Conservation (phyloP, 768 basidiomycete species). For the Strobilomyces dryophilus region DNA sequence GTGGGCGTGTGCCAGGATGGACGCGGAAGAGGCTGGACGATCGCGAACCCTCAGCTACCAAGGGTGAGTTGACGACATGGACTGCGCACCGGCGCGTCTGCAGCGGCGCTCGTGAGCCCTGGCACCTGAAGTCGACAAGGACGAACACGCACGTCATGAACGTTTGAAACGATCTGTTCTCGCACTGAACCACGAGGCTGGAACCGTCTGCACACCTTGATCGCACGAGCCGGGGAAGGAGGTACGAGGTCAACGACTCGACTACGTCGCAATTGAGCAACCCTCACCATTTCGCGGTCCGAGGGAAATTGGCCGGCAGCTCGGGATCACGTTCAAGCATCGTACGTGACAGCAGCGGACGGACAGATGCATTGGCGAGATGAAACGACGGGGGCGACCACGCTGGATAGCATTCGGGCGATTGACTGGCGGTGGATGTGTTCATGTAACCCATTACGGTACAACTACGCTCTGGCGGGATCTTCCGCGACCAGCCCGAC, state of each 20-base stretch:
- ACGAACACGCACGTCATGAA: slow-evolving; percentile 39
- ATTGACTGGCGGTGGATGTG: neutral
- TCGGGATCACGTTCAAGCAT: slow-evolving; percentile 21
- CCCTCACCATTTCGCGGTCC: slow-evolving; percentile 52
- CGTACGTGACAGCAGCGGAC: slow-evolving; percentile 4
- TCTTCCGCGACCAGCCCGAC: no score
- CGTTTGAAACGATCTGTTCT: slow-evolving; percentile 62
- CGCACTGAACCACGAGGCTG: slow-evolving; percentile 60
- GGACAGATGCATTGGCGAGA: slow-evolving; percentile 15
- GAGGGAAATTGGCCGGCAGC: slow-evolving; percentile 44
- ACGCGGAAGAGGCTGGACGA: neutral
- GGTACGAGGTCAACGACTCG: no score
- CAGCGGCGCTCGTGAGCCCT: neutral
- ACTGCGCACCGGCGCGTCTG: no score
- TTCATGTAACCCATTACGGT: no score
- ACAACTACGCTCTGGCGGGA: no score
- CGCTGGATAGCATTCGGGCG: neutral
- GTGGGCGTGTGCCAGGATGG: slow-evolving; percentile 13
- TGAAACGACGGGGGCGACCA: slow-evolving; percentile 34
- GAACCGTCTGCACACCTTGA: slow-evolving; percentile 76
- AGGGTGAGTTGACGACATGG: no score
- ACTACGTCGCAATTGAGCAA: neutral
- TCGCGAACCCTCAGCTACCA: no score
- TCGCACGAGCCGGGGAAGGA: neutral
- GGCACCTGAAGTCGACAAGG: neutral